These are phyloP conservation scores for Proteromonas lacertae DNA, from an alignment of 352 stramenopile species.

Conservation along the genomic window DNA sequence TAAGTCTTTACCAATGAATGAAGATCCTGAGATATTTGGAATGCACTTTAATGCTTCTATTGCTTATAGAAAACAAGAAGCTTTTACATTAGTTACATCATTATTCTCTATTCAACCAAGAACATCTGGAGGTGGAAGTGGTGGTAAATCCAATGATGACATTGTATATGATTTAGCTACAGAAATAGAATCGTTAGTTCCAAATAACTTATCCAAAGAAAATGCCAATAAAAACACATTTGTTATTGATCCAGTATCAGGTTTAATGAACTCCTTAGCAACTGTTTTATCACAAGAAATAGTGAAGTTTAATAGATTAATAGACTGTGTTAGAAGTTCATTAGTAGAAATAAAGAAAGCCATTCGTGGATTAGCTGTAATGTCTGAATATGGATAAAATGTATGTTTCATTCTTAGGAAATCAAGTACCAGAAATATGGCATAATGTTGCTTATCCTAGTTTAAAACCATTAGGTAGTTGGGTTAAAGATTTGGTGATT, in stretches of 20 bases:
- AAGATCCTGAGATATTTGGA: conserved; percentile 55
- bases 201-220: conserved; percentile 31
- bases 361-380: conserved; percentile 41
- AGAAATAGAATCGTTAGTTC: conserved; percentile 18
- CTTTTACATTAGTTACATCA: conserved; percentile 34
- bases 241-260: conserved; percentile 35
- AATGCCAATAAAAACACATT: conserved; percentile 52
- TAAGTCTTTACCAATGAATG: conserved; percentile 37
- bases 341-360: conserved; percentile 13
- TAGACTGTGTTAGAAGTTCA: conserved; percentile 23
- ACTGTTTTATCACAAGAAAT: conserved; percentile 63
- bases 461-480: conserved; percentile 53
- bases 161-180: conserved; percentile 14
- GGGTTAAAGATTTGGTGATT: conserved; percentile 42
- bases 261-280: conserved; percentile 52
- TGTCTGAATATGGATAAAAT: conserved; percentile 78
- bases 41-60: conserved; percentile 76
- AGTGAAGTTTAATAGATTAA: conserved; percentile 62
- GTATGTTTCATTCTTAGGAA: conserved; percentile 62
- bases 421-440: conserved; percentile 48
- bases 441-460: conserved; percentile 44
- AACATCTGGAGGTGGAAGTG: conserved; percentile 20
- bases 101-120: conserved; percentile 50
- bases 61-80: conserved; percentile 56
- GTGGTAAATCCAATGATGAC: conserved; percentile 32